Base-by-base conservation (phyloP, 2,329 filamentous ascomycete species). In the Endocalyx cinctus region DNA sequence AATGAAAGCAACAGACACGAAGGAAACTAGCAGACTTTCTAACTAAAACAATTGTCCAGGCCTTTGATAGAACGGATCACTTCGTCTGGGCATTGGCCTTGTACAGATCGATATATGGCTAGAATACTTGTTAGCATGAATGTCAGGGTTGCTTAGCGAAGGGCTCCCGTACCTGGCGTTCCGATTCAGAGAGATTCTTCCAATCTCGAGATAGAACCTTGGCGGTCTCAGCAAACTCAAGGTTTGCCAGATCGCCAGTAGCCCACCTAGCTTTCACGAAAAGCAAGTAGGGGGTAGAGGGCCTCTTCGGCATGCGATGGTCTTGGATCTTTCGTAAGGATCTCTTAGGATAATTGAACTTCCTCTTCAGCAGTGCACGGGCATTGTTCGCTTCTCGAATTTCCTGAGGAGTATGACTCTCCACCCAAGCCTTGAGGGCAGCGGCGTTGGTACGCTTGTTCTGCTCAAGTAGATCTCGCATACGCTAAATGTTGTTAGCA, bases 301-400 rank as follows among this genome's bases (percentile, higher is more conserved):
- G 46, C 22, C 42, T 46, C 52, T 64, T 67, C 42, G 74, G 74
- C 20, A 59, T 41, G 25, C 74, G 72, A 3, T 64, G 55, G 46
- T 79, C 74, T 3, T 39, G 42, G 42, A 78, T 64, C 45, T 13
- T 32, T n/a, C 26, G 19, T 4, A 15, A 34, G 27, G 42, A 51
- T 48, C 30, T n/a, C 20, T n/a, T 8, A 23, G 52, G 54, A 43
- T 52, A 48, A 30, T 47, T 40, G 32, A 48, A 48, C 34, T 63
- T 59, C 33, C 51, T 59, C 35, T 53, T 55, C 29, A 78, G 61
- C 17, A 39, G 41, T 6, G 28, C 41, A 35, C 74, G 74, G 15
- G 71, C 69, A 3, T 39, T 42, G 59, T 74, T 77, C 40, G 74
- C 72, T 3, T 54, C 39, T 29, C 48, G 41, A 33, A 76, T 67